These are phyloP conservation scores for Claviceps monticola DNA, from an alignment of 2,329 filamentous ascomycete genomes.

Conservation along the genomic window DNA sequence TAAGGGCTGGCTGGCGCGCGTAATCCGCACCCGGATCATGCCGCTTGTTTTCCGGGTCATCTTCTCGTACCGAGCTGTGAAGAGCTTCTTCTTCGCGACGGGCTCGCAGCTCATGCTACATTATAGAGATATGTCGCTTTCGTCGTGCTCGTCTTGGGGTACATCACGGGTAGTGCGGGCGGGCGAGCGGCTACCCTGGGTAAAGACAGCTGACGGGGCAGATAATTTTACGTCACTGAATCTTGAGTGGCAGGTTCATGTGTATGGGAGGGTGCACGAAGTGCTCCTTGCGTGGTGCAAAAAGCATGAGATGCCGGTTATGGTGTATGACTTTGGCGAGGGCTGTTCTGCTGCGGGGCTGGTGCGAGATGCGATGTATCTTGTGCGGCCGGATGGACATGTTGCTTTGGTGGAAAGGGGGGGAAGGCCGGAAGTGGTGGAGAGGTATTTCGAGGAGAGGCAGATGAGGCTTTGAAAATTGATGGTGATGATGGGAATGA, in stretches of 20 bases:
- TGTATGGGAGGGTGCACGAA: not conserved
- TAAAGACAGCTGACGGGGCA: not conserved
- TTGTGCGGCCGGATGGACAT: conserved; percentile 1
- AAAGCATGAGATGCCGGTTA: not conserved
- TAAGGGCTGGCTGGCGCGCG: not conserved
- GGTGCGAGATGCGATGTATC: not conserved
- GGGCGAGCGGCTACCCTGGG: conserved; percentile 1
- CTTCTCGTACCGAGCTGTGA: not conserved
- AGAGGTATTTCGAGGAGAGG: not conserved
- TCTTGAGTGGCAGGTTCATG: conserved; percentile 1
- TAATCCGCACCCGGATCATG: not conserved
- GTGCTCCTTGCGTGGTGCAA: not conserved
- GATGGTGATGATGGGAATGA: not conserved
- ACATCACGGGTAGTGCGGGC: not conserved
- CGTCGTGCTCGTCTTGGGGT: not conserved
- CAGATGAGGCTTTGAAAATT: not conserved
- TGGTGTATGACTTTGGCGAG: not conserved
- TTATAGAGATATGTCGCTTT: not conserved
- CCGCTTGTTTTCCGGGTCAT: not conserved
- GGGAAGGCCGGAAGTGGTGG: not conserved
- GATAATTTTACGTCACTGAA: not conserved
- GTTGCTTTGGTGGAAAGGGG: not conserved
- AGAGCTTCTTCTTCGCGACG: not conserved
- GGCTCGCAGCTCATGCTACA: not conserved
- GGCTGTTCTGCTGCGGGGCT: not conserved